Base-by-base conservation (phyloP, 176 grass and related monocot genomes). In the Juncus inflexus region DNA sequence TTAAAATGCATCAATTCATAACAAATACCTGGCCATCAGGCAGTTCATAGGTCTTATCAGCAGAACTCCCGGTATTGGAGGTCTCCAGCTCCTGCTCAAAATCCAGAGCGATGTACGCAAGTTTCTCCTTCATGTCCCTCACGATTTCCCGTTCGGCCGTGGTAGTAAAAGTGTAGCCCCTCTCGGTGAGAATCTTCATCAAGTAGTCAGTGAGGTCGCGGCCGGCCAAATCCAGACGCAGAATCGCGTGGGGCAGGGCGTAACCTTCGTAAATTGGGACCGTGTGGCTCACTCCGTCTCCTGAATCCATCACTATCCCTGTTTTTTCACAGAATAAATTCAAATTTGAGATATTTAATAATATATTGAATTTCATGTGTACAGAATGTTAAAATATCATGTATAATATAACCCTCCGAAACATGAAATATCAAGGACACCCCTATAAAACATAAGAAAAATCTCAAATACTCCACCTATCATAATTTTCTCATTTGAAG, bases 291-390 rank as follows among this genome's bases (percentile, higher is more conserved):
- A 83, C 81, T 54, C 81, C 81, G n/a, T 83, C 81, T 40, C 81
- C 81, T 52, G 81, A 83, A 75, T 83, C 81, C 5, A 85, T 70
- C n/a, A 85, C 82, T 69, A 85, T 84, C 41, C 83, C 83, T 78
- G 8, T 3, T 39, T 47, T 62, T 28, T 28, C 19, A 28, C 19
- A 28, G 19, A 28, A 28, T 28, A 28, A 28, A 28, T 28, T 28
- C 19, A 28, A 0, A 28, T 28, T 28, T 28, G 19, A 28, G 19
- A 28, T 28, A 28, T 28, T 28, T 28, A 28, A 28, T 1, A 28
- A 28, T 28, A 28, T 28, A 28, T 28, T 28, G 19, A 28, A 28
- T 28, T 28, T 28, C 19, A 28, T 28, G 19, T 28, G 19, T 28
- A 28, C 19, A 28, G 19, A 28, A 28, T 28, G 19, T 28, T 28